Conservation (phyloP, 495 filamentous ascomycete species). For the Aspergillus coremiiformis region DNA sequence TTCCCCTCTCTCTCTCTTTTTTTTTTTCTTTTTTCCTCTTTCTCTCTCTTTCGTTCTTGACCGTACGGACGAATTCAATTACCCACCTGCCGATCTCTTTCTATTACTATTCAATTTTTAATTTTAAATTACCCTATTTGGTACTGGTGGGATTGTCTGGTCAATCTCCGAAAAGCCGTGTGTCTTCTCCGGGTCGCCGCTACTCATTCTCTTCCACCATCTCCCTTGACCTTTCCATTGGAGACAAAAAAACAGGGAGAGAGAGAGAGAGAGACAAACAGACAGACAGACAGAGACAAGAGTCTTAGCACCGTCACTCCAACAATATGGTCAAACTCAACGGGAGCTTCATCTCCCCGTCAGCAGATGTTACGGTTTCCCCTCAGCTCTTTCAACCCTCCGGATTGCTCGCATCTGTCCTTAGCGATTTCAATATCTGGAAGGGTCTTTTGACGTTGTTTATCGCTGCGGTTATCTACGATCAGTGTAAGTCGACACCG, state of each 20-base stretch:
- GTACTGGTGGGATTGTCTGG: not conserved
- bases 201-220: constrained; percentile 15
- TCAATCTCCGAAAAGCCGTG: not conserved
- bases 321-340: constrained; percentile 54
- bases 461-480: constrained; percentile 66
- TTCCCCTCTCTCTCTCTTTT: too few relatives aligned
- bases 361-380: constrained; percentile 57
- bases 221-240: constrained; percentile 9
- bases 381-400: constrained; percentile 37
- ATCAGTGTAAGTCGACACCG: constrained; percentile 59
- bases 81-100: not conserved
- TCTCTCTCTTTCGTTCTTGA: not conserved
- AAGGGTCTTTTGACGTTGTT: constrained; percentile 59
- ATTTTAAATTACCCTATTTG: not conserved
- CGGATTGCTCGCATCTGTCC: constrained; percentile 36
- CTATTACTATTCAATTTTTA: not conserved
- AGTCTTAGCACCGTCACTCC: not conserved
- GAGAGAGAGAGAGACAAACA: not conserved
- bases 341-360: constrained; percentile 67
- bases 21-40: not conserved
- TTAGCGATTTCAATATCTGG: constrained; percentile 54
- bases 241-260: not conserved
- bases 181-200: not conserved
- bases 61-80: too few relatives aligned
- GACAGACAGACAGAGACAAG: not conserved